Base-by-base conservation (phyloP, 805 yeast genomes). In the Sugiyamaella marilandica region DNA sequence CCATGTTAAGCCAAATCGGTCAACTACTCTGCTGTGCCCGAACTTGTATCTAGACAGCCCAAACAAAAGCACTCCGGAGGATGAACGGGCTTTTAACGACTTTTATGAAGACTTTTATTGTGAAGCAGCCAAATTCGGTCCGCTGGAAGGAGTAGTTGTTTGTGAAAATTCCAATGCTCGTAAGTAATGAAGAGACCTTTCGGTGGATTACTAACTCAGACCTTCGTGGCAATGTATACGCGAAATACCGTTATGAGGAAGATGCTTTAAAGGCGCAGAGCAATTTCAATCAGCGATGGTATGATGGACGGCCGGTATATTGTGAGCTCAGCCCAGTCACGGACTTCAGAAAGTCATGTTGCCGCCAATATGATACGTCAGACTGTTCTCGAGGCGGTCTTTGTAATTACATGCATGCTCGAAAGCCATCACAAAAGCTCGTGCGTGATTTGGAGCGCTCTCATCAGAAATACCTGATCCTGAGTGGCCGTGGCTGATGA, bases 341-440 rank as follows among this genome's bases (percentile, higher is more conserved):
- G 2, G 82, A 78, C 62, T 80, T 87, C 59, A 72, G 76, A 44
- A 94, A 84, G 51, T 85, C 95, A 10, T 75, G 80, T 51, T 91
- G 98, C 64, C 74, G 87, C 39, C 85, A 85, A 41, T 84, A 84
- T 62, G 87, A 83, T 36, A 68, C 74, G 1, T 69, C 74, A 21
- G 71, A 70, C 11, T 91, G 98, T 65, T 78, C 76, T n/a, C 77
- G 97, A 64, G 92, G 90, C 1, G 86, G 83, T 32, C 78, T 79
- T 62, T 91, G 98, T 69, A 91, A 91, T 67, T 90, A 87, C 67
- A 85, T 89, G 79, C 98, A 91, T 67, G 76, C 84, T 2, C 74
- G 83, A 60, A 68, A 75, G 36, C 88, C 95, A 0, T 64, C 78
- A 1, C 62, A 62, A 5, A 72, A 66, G 11, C 63, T 83, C 29